Conservation (phyloP, 2,329 filamentous ascomycete species). For the Talaromyces marneffei region DNA sequence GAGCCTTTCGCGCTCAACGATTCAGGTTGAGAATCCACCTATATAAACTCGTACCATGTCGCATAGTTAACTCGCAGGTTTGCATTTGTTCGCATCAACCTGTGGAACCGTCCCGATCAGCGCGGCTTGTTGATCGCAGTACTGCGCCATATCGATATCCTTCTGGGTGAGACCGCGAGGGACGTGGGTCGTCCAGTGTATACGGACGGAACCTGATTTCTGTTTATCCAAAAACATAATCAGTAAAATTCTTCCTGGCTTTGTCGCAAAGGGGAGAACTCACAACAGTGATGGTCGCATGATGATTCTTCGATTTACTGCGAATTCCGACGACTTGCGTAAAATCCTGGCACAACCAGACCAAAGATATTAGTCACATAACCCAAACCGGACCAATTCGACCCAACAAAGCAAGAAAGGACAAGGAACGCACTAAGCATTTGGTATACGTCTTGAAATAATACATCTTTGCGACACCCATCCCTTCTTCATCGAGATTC, state of each 20-base stretch:
- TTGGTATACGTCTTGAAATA: constrained; percentile 37
- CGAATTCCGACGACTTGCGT: constrained; percentile 33
- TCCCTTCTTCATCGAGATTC: constrained; percentile 29
- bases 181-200: constrained; percentile 38
- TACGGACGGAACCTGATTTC: constrained; percentile 31
- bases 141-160: constrained; percentile 32
- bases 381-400: background rate
- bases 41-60: background rate
- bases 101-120: constrained; percentile 29
- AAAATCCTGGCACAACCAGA: constrained; percentile 26
- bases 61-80: background rate
- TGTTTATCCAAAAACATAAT: background rate
- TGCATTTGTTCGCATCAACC: constrained; percentile 11
- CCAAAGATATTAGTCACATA: background rate
- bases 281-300: constrained; percentile 37
- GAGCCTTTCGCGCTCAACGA: background rate
- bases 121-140: constrained; percentile 33
- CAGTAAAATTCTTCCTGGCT: background rate
- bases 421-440: constrained; percentile 27
- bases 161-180: constrained; percentile 36
- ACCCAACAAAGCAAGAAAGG: background rate
- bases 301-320: constrained; percentile 34
- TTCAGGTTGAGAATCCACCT: background rate
- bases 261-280: constrained; percentile 5
- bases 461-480: constrained; percentile 34